Evolutionary conservation across 768 basidiomycete genomes (phyloP).

Genomic region (Coprinopsis sp.): DNA sequence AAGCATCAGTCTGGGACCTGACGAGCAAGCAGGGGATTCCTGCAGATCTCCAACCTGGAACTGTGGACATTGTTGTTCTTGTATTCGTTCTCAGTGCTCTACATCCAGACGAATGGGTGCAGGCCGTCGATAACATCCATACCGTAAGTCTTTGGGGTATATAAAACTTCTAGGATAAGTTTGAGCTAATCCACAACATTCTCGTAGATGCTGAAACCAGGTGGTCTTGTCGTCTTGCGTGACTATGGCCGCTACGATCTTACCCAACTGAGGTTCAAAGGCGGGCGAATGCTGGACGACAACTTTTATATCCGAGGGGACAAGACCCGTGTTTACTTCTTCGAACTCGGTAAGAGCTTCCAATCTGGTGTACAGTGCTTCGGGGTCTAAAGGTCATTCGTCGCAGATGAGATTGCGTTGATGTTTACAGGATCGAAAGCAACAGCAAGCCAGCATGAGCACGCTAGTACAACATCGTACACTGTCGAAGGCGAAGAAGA

Average conservation of each 20-base stretch:
- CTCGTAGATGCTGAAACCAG: slow-evolving; percentile 84
- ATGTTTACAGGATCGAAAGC: slow-evolving; percentile 66
- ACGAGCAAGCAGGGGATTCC: slow-evolving; percentile 61
- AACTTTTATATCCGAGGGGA: slow-evolving; percentile 97
- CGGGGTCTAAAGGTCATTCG: slow-evolving; percentile 3
- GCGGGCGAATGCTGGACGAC: slow-evolving; percentile 80
- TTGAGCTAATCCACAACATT: background rate
- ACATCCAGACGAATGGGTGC: slow-evolving; percentile 88
- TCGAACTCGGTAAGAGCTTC: slow-evolving; percentile 63
- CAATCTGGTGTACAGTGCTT: background rate
- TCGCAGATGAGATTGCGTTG: slow-evolving; percentile 71
- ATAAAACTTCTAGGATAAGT: background rate
- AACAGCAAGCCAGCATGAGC: slow-evolving; percentile 27
- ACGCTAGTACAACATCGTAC: slow-evolving; percentile 27
- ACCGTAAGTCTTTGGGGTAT: slow-evolving; percentile 38
- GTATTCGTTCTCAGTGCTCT: slow-evolving; percentile 93
- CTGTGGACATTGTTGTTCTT: slow-evolving; percentile 86
- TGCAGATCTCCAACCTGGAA: slow-evolving; percentile 52
- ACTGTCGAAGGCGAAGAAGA: slow-evolving; percentile 33
- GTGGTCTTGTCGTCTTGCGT: slow-evolving; percentile 77
- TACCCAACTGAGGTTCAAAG: slow-evolving; percentile 91
- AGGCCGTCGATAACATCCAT: slow-evolving; percentile 76
- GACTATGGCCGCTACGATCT: slow-evolving; percentile 96
- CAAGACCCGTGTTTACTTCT: slow-evolving; percentile 97
- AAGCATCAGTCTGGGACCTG: slow-evolving; percentile 89